Evolutionary conservation across 1,284 basidiomycete species (phyloP).

Genomic region (Gymnopus androsaceus): DNA sequence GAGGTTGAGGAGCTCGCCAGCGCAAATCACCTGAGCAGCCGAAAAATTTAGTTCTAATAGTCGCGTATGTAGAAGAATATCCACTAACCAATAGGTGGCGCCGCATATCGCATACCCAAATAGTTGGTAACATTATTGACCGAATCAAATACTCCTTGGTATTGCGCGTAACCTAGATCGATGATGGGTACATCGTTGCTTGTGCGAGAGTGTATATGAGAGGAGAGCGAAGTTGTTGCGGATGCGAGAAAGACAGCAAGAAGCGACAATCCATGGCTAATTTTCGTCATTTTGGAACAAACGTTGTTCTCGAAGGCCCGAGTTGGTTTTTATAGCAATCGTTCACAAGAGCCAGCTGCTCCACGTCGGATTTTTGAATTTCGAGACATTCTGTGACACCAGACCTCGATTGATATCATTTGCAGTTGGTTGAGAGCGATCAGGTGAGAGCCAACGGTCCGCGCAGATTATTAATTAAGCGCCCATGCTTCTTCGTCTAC

Average conservation of each 20-base stretch:
- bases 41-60: background rate
- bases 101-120: conserved; percentile 35
- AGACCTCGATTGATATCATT: too few relatives aligned
- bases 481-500: too few relatives aligned
- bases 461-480: too few relatives aligned
- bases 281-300: background rate
- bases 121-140: conserved; percentile 27
- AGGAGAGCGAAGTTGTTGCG: background rate
- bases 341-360: too few relatives aligned
- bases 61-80: background rate
- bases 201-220: background rate
- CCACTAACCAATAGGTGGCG: conserved; percentile 30
- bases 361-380: too few relatives aligned
- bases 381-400: too few relatives aligned
- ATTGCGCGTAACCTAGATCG: conserved; percentile 34
- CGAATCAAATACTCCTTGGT: conserved; percentile 30
- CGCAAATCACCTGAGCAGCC: conserved; percentile 29
- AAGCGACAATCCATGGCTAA: too few relatives aligned
- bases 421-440: too few relatives aligned
- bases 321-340: too few relatives aligned
- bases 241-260: background rate
- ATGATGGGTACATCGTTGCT: conserved; percentile 12
- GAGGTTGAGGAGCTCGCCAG: conserved; percentile 35
- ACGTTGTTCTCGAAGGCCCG: too few relatives aligned
- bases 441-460: too few relatives aligned